Percentiles rank a stretch among this genome's conserved stretches.
These are phyloP conservation scores for Aspergillus puulaauensis DNA, from an alignment of 2,329 filamentous ascomycete species.

Conservation along the genomic window DNA sequence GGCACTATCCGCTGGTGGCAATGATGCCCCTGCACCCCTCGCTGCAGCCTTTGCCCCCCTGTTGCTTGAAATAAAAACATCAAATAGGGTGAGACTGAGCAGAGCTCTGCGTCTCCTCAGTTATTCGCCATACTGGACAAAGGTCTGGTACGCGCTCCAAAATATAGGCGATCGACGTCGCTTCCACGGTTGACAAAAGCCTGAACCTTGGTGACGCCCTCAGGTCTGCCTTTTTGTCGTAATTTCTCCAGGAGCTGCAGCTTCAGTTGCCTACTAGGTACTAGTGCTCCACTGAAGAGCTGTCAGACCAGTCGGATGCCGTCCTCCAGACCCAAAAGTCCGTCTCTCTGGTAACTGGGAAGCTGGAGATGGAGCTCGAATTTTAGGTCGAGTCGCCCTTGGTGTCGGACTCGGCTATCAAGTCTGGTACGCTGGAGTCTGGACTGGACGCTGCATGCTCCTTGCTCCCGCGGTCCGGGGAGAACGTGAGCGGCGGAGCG, in stretches of 20 bases:
- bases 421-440: not conserved
- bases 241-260: not conserved
- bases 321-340: not conserved
- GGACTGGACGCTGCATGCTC: not conserved
- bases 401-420: not conserved
- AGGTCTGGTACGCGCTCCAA: not conserved
- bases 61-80: too few relatives aligned
- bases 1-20: slow-evolving; percentile 15
- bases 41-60: slow-evolving; percentile 5
- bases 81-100: too few relatives aligned
- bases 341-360: slow-evolving; percentile 6
- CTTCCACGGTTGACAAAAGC: slow-evolving; percentile 1
- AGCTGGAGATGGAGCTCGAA: not conserved
- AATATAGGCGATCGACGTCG: slow-evolving; percentile 4
- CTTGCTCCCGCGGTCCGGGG: not conserved
- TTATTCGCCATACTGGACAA: not conserved
- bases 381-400: not conserved
- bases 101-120: not conserved
- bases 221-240: not conserved
- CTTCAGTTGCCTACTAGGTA: not conserved
- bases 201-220: not conserved
- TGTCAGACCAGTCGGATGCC: slow-evolving; percentile 1
- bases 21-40: slow-evolving; percentile 8
- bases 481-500: not conserved
- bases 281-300: not conserved